Percentiles rank a stretch among this genome's conserved stretches.
These are phyloP conservation scores for Silene vulgaris DNA, from an alignment of 179 eudicot genomes.

Conservation along the genomic window DNA sequence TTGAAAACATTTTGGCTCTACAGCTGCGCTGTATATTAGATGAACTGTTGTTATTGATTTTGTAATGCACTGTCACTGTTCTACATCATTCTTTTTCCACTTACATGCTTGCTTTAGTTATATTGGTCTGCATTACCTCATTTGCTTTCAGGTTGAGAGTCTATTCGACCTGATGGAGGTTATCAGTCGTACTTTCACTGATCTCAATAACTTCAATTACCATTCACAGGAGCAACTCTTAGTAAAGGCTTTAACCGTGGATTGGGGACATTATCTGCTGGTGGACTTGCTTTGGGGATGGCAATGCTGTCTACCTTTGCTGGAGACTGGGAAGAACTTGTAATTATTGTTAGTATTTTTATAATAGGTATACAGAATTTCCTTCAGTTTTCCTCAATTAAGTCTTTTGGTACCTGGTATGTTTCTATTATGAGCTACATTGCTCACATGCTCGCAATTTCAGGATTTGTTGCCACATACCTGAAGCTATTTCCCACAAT, in stretches of 20 bases:
- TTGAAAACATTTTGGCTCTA: slow-evolving; percentile 7
- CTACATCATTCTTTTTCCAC: not conserved
- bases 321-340: slow-evolving; percentile 68
- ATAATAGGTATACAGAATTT: slow-evolving; percentile 35
- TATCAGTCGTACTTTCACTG: not conserved
- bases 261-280: slow-evolving; percentile 73
- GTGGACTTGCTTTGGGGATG: slow-evolving; percentile 71
- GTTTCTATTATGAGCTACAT: not conserved
- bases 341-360: slow-evolving; percentile 54
- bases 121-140: not conserved
- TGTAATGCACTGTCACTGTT: not conserved
- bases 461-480: slow-evolving; percentile 61
- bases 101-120: not conserved
- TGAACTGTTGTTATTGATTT: not conserved
- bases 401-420: not conserved
- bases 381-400: not conserved
- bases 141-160: not conserved
- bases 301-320: slow-evolving; percentile 52
- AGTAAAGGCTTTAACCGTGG: slow-evolving; percentile 87
- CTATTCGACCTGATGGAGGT: not conserved
- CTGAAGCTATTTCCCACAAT: slow-evolving; percentile 66
- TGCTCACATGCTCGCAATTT: slow-evolving; percentile 17
- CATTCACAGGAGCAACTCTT: slow-evolving; percentile 54
- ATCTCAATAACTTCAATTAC: not conserved
- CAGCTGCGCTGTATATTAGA: not conserved